phyloP scores from a whole-genome alignment of 2,329 filamentous ascomycete genomes.

The Aspergillus ibericus region DNA sequence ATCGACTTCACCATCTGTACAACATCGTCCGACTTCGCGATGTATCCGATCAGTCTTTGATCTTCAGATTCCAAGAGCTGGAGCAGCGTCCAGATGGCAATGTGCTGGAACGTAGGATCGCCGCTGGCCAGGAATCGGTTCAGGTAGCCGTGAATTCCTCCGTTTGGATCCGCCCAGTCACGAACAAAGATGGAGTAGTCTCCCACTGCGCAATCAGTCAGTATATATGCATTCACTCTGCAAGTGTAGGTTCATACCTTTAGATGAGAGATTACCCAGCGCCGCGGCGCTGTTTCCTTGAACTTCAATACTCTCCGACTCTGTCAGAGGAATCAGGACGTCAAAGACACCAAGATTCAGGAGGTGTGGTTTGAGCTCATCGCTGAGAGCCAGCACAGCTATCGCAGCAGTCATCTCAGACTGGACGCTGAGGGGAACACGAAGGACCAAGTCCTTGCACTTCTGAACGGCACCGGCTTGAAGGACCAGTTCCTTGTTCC shows the following conservation, averaged over 20 bases:
- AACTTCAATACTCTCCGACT: slow-evolving; percentile 94
- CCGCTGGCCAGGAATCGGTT: slow-evolving; percentile 89
- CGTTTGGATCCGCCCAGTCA: slow-evolving; percentile 88
- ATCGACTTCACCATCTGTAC: slow-evolving; percentile 90
- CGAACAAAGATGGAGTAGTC: slow-evolving; percentile 96
- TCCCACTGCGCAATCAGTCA: slow-evolving; percentile 60
- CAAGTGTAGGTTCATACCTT: slow-evolving; percentile 63
- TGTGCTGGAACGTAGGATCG: slow-evolving; percentile 97
- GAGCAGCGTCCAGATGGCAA: slow-evolving; percentile 95
- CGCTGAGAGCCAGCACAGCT: slow-evolving; percentile 89
- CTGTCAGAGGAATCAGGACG: slow-evolving; percentile 90
- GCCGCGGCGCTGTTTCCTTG: slow-evolving; percentile 98
- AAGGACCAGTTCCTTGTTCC: slow-evolving; percentile 96
- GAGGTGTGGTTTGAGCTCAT: slow-evolving; percentile 90
- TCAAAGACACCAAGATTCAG: slow-evolving; percentile 93
- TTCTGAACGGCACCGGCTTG: slow-evolving; percentile 97
- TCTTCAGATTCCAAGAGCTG: slow-evolving; percentile 96
- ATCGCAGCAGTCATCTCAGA: slow-evolving; percentile 99
- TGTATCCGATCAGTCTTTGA: slow-evolving; percentile 79
- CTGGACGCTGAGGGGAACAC: slow-evolving; percentile 90
- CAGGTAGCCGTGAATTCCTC: slow-evolving; percentile 93
- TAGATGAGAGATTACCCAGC: slow-evolving; percentile 91
- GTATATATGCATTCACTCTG: neutral
- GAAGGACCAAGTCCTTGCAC: slow-evolving; percentile 93
- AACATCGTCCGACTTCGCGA: slow-evolving; percentile 86